A percentile compares a stretch with the other conserved stretches of the same genome.
Conservation (phyloP, 306 rosid species). For the Lathyrus tuberosus region DNA sequence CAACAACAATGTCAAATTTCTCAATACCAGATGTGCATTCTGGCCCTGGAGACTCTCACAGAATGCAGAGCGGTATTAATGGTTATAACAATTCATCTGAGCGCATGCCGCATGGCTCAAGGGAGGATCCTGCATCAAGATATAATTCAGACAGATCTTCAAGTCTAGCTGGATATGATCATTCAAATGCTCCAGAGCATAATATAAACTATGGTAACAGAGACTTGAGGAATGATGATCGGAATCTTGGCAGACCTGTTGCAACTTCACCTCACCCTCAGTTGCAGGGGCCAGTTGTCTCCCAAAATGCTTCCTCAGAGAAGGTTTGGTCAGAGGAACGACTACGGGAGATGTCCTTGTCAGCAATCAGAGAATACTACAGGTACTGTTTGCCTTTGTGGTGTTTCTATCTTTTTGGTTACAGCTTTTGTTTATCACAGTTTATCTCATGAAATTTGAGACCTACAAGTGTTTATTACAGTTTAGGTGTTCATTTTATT, state of each 20-base stretch:
- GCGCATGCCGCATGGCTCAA: slow-evolving; percentile 44
- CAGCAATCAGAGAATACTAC: slow-evolving; percentile 88
- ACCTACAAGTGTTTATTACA: slow-evolving; percentile 1
- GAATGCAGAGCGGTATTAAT: slow-evolving; percentile 58
- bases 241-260: slow-evolving; percentile 56
- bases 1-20: slow-evolving; percentile 52
- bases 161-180: slow-evolving; percentile 62
- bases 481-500: neutral
- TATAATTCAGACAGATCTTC: slow-evolving; percentile 50
- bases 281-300: slow-evolving; percentile 47
- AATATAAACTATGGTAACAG: slow-evolving; percentile 57
- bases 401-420: slow-evolving; percentile 12
- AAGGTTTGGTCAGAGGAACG: slow-evolving; percentile 56
- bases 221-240: slow-evolving; percentile 63
- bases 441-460: slow-evolving; percentile 1
- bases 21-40: slow-evolving; percentile 50
- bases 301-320: slow-evolving; percentile 53
- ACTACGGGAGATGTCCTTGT: slow-evolving; percentile 62
- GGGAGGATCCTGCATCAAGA: slow-evolving; percentile 61
- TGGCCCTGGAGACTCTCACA: slow-evolving; percentile 55
- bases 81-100: slow-evolving; percentile 61
- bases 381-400: slow-evolving; percentile 53
- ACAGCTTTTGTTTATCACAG: neutral
- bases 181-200: slow-evolving; percentile 53
- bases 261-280: slow-evolving; percentile 53